Conservation (phyloP, 2,329 filamentous ascomycete species). For the Thermoascus crustaceus region DNA sequence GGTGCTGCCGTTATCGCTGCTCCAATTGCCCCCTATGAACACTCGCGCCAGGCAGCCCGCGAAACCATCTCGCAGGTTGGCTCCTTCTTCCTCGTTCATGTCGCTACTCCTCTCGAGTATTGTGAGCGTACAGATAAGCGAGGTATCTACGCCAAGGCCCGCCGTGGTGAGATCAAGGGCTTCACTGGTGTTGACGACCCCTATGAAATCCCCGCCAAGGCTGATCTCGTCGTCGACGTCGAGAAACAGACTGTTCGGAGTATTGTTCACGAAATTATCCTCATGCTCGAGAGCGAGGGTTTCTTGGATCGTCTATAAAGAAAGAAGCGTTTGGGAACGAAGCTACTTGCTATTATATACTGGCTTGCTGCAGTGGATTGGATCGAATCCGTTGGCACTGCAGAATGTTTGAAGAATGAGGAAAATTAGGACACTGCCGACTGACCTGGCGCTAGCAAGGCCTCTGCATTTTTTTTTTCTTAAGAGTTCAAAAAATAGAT, state of each 20-base stretch:
- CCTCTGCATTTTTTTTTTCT: too few relatives aligned
- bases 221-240: conserved; percentile 75
- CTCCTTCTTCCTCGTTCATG: conserved; percentile 90
- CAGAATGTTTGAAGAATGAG: too few relatives aligned
- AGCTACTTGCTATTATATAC: background rate
- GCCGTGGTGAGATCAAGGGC: conserved; percentile 86
- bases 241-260: conserved; percentile 83
- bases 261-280: conserved; percentile 92
- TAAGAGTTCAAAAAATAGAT: too few relatives aligned
- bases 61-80: conserved; percentile 78
- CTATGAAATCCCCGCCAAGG: conserved; percentile 75
- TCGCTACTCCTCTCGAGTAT: conserved; percentile 84
- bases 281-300: conserved; percentile 82
- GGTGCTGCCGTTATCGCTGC: conserved; percentile 93
- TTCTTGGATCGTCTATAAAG: conserved; percentile 61
- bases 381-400: too few relatives aligned
- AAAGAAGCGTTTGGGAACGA: background rate
- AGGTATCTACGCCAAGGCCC: conserved; percentile 77
- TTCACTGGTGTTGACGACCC: conserved; percentile 98
- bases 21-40: conserved; percentile 88
- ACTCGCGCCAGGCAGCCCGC: conserved; percentile 65
- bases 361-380: too few relatives aligned
- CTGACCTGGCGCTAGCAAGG: too few relatives aligned
- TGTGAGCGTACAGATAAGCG: conserved; percentile 92
- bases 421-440: too few relatives aligned